Evolutionary conservation across 2,329 filamentous ascomycete genomes (phyloP), one percentile per base, ranked within the genome.

Genomic region (Dothidotthia symphoricarpi): DNA sequence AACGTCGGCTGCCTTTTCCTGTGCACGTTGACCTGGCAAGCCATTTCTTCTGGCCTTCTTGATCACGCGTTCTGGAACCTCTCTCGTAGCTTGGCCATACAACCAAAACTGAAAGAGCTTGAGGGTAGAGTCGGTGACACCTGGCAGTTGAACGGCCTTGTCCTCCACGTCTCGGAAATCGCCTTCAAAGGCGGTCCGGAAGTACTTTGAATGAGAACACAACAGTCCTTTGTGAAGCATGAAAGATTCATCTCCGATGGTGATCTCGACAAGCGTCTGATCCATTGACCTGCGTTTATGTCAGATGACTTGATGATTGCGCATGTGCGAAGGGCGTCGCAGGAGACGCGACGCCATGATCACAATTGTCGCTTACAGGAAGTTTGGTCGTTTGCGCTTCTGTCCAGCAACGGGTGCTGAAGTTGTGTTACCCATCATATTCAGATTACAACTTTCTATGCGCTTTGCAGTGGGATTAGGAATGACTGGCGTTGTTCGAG

Each of bases 61-160:
- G 16, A 45, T 40, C 2, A 37, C 16, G 13, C 41, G 41, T 25
- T 44, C 40, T 16, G 41, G 41, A 13, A 40, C 41, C 31, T 44
- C 41, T 3, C 41, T 33, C 3, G 41, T 44, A 10, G 40, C 36
- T 32, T 48, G 45, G 12, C 38, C 45, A 24, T 51, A 53, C 3
- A 53, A 32, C 50, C 50, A 53, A 30, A 47, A 41, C 12, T 45
- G 31, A 28, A 51, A 51, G 22, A 43, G 39, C 17, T 47, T 41
- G 32, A 51, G 44, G 15, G 41, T 47, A 15, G 28, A 34, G 26
- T 41, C 41, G n/a, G 36, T 16, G 15, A 43, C 39, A 11, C 45
- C 43, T 4, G 41, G 42, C 3, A 53, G 43, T 10, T 42, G 33
- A n/a, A 49, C 36, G 3, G 36, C 31, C 3, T 37, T 24, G 1